These are phyloP conservation scores for Chondrus crispus DNA, from an alignment of 23 red algal genomes.

Conservation along the genomic window DNA sequence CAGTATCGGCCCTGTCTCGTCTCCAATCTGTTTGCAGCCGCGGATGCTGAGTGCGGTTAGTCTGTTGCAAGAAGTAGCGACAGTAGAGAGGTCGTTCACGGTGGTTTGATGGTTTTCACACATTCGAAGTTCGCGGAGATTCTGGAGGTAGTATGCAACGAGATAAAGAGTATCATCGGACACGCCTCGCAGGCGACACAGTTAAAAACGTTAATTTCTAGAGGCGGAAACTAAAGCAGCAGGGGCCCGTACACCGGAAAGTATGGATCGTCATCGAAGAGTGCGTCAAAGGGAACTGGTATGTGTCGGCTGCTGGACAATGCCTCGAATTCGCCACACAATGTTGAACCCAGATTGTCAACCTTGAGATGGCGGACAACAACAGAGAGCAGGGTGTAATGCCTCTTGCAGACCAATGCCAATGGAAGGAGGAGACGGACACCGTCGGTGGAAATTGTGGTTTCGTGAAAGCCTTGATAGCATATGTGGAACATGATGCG, in stretches of 20 bases:
- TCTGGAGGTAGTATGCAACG: background rate
- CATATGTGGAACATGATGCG: constrained; percentile 10
- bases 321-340: too few relatives aligned
- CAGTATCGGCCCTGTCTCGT: background rate
- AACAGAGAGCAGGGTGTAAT: background rate
- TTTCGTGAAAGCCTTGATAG: background rate
- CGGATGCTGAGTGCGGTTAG: background rate
- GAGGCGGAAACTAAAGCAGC: too few relatives aligned
- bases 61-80: background rate
- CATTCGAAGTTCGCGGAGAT: background rate
- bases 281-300: too few relatives aligned
- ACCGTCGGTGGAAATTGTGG: constrained; percentile 37
- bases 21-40: background rate
- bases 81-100: background rate
- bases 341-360: constrained; percentile 5
- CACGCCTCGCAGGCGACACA: background rate
- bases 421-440: constrained; percentile 34
- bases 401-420: constrained; percentile 17
- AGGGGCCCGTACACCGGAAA: too few relatives aligned
- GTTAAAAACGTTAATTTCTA: background rate
- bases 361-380: background rate
- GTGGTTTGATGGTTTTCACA: background rate
- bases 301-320: too few relatives aligned
- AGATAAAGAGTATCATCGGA: background rate
- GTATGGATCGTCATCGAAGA: too few relatives aligned